These are phyloP conservation scores for Knoxdaviesia capensis DNA, from an alignment of 2,329 filamentous ascomycete genomes.

Conservation along the genomic window DNA sequence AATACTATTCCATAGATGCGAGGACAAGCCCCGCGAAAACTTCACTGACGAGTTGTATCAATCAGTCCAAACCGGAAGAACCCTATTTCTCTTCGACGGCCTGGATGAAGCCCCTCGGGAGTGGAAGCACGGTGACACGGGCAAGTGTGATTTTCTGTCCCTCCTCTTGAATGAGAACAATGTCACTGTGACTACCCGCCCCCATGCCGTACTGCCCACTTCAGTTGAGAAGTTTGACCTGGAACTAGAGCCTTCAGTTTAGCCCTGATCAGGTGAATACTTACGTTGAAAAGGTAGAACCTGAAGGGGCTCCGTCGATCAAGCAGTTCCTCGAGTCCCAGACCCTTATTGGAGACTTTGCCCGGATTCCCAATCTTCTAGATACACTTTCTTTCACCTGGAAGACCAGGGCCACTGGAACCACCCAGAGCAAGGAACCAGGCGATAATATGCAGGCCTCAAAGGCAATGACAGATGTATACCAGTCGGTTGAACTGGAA, in stretches of 20 bases:
- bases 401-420: not conserved
- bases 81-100: constrained; percentile 6
- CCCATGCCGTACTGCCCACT: not conserved
- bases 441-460: not conserved
- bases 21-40: too few relatives aligned
- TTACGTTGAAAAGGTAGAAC: not conserved
- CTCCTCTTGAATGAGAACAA: constrained; percentile 11
- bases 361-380: constrained; percentile 2
- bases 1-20: too few relatives aligned
- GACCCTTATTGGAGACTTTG: not conserved
- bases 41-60: too few relatives aligned
- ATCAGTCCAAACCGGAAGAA: too few relatives aligned
- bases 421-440: not conserved
- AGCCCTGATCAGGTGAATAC: not conserved
- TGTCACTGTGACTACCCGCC: not conserved
- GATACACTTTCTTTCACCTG: constrained; percentile 3
- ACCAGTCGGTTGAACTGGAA: constrained; percentile 1
- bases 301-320: not conserved
- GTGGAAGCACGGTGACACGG: constrained; percentile 1
- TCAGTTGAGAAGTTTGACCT: not conserved
- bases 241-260: constrained; percentile 1
- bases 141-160: constrained; percentile 9
- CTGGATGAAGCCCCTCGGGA: constrained; percentile 18
- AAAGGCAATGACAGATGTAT: constrained; percentile 3
- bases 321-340: not conserved